Evolutionary conservation across 1,284 basidiomycete genomes (phyloP).

Genomic region (Puccinia novopanici): DNA sequence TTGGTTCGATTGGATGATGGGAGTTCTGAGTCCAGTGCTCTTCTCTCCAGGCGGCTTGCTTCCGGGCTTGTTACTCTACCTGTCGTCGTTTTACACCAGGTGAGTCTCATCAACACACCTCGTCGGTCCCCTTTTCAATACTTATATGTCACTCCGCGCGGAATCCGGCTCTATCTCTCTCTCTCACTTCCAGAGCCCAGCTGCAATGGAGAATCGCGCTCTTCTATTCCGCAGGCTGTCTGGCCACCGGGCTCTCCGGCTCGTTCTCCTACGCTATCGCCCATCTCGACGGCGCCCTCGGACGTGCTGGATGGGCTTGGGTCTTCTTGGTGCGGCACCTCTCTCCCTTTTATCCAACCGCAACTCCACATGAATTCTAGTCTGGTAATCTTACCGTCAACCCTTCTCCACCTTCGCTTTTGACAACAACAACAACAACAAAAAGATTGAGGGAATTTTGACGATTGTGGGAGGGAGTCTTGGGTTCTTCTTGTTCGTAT

Average conservation of each 20-base stretch:
- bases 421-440: no score
- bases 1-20: not conserved
- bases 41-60: conserved; percentile 13
- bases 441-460: no score
- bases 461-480: no score
- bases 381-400: no score
- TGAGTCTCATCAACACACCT: not conserved
- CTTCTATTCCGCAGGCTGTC: not conserved
- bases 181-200: not conserved
- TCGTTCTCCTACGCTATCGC: no score
- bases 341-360: not conserved
- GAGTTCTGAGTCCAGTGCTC: no score
- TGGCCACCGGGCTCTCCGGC: not conserved
- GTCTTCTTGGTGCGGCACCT: conserved; percentile 1
- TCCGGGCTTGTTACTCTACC: conserved; percentile 5
- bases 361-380: no score
- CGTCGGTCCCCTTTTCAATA: no score
- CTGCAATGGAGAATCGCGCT: conserved; percentile 14
- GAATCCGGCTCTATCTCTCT: not conserved
- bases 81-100: conserved; percentile 4
- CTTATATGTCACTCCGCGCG: no score
- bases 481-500: no score
- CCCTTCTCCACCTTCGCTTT: not conserved
- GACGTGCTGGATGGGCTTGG: conserved; percentile 6
- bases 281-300: conserved; percentile 4